Percentiles rank a stretch among this genome's conserved stretches.
phyloP scores from a whole-genome alignment of 2,329 filamentous ascomycete genomes.

The Teratosphaeriaceae sp. region DNA sequence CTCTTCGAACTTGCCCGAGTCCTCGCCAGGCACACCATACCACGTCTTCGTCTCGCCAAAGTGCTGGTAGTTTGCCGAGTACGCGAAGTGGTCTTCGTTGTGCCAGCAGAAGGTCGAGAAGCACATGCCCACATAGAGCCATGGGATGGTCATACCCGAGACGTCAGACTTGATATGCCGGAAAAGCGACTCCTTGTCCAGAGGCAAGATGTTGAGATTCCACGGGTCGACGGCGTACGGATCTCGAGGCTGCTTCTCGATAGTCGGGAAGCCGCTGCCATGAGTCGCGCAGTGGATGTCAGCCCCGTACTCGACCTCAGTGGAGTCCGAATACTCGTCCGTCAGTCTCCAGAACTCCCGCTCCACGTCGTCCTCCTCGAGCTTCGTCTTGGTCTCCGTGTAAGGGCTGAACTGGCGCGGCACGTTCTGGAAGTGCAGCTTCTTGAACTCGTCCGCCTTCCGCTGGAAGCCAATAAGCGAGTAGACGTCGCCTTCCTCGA shows the following conservation, averaged over 20 bases:
- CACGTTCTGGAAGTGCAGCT: slow-evolving; percentile 75
- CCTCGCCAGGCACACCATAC: slow-evolving; percentile 94
- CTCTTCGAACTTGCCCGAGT: slow-evolving; percentile 88
- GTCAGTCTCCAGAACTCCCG: slow-evolving; percentile 95
- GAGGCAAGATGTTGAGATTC: slow-evolving; percentile 90
- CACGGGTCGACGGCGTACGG: slow-evolving; percentile 84
- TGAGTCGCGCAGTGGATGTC: slow-evolving; percentile 98
- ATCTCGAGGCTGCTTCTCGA: slow-evolving; percentile 83
- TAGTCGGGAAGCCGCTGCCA: slow-evolving; percentile 91
- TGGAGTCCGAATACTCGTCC: slow-evolving; percentile 86
- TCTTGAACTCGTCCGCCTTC: slow-evolving; percentile 91
- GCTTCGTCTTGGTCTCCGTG: slow-evolving; percentile 69
- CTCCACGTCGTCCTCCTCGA: slow-evolving; percentile 93
- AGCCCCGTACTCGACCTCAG: slow-evolving; percentile 96
- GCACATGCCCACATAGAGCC: slow-evolving; percentile 99
- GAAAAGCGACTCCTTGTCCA: slow-evolving; percentile 88
- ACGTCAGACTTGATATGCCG: slow-evolving; percentile 97
- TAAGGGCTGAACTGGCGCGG: slow-evolving; percentile 61
- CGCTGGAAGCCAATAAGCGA: slow-evolving; percentile 94
- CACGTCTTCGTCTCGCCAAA: slow-evolving; percentile 98
- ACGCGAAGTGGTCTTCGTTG: slow-evolving; percentile 96
- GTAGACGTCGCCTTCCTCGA: slow-evolving; percentile 93
- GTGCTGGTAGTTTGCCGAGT: slow-evolving; percentile 97
- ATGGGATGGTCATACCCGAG: slow-evolving; percentile 97
- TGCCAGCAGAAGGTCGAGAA: slow-evolving; percentile 99